Base-by-base conservation (phyloP, 140 eudicot genomes). In the Cichorium intybus region DNA sequence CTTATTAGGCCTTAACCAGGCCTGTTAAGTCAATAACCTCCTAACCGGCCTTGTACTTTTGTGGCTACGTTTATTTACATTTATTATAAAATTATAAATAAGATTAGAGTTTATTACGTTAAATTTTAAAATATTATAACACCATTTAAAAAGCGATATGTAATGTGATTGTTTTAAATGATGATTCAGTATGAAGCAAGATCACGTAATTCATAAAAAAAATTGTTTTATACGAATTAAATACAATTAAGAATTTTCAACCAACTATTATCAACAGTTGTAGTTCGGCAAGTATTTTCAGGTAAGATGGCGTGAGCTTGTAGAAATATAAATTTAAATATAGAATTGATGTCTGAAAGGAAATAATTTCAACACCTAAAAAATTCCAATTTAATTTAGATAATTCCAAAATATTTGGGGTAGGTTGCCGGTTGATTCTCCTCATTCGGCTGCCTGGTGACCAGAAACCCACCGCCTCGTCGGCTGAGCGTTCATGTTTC, bases 371-470 rank as follows among this genome's bases (percentile, higher is more conserved):
- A 41, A 43, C 16, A 56, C 46, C 58, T 54, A 43, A 27, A 43
- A 56, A 26, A 56, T 41, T 56, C 24, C 55, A 27, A 56, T 5
- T 4, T 10, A n/a, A 54, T 37, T 35, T 10, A 53, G 24, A 68
- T 18, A 68, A 55, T 5, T 2, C 7, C 16, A 68, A n/a, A 52
- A 10, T 37, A 37, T 33, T 24, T 8, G 31, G 22, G 46, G 56
- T 55, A 55, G 73, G 73, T 68, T 24, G 64, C 45, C 17, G 22
- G 22, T 55, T 54, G 46, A 55, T 68, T 68, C 64, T 68, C 28
- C 21, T 15, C 18, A 26, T 11, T 53, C 63, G 73, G 74, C 65
- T 55, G 73, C 64, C 37, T 29, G 52, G 43, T 52, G 52, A 23
- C 62, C 27, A 15, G 22, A 52, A 52, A 5, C 24, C 23, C 49